These are phyloP conservation scores for Draba incana DNA, from an alignment of 345 rosid genomes.

Conservation along the genomic window DNA sequence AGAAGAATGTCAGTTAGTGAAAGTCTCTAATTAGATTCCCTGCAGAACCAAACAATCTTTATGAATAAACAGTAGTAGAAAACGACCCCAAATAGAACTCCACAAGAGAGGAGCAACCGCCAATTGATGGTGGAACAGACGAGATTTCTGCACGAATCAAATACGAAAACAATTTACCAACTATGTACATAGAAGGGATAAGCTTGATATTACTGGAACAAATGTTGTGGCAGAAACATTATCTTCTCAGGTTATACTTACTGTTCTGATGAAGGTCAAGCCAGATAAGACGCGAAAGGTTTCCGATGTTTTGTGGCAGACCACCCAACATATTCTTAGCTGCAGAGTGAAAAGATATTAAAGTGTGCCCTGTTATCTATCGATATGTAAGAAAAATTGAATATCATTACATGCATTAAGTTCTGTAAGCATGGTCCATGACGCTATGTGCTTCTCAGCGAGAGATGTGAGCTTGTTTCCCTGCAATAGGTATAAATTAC, in stretches of 20 bases:
- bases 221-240: conserved; percentile 7
- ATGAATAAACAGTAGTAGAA: conserved; percentile 36
- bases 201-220: conserved; percentile 8
- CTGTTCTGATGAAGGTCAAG: conserved; percentile 95
- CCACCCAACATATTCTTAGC: conserved; percentile 74
- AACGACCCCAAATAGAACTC: conserved; percentile 89
- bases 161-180: conserved; percentile 23
- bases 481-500: conserved; percentile 48
- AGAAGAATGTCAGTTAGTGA: conserved; percentile 32
- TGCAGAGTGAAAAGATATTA: conserved; percentile 41
- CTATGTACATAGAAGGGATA: background rate
- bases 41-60: conserved; percentile 10
- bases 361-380: conserved; percentile 12
- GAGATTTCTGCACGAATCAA: conserved; percentile 55
- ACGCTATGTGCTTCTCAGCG: conserved; percentile 59
- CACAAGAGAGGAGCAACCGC: conserved; percentile 71
- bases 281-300: conserved; percentile 78
- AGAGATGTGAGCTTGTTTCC: conserved; percentile 76
- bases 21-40: conserved; percentile 26
- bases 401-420: conserved; percentile 73
- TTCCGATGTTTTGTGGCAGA: conserved; percentile 76
- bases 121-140: conserved; percentile 71
- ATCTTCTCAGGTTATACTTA: conserved; percentile 45
- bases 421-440: conserved; percentile 82
- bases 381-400: conserved; percentile 8